Evolutionary conservation across 1,139 yeast species (phyloP).

Genomic region (Geotrichum citri-aurantii): DNA sequence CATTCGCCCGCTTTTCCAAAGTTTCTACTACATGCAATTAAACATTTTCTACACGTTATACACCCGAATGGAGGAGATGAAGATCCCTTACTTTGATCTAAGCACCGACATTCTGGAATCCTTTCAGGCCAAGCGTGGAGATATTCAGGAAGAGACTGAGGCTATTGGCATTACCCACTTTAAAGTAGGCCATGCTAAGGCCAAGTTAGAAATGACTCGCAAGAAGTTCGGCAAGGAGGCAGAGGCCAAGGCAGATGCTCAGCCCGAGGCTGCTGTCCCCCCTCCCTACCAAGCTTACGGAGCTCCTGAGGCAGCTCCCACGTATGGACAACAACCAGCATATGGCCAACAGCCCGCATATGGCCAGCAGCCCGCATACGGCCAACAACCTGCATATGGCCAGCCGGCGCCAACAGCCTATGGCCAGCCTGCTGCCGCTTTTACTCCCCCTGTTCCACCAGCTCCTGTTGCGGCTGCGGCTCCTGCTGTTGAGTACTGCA

Average conservation of each 20-base stretch:
- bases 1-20: constrained; percentile 86
- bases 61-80: constrained; percentile 88
- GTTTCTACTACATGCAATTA: constrained; percentile 94
- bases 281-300: constrained; percentile 29
- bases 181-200: constrained; percentile 80
- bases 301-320: constrained; percentile 29
- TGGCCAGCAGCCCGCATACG: constrained; percentile 22
- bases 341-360: constrained; percentile 25
- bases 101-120: constrained; percentile 73
- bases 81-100: constrained; percentile 91
- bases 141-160: constrained; percentile 83
- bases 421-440: constrained; percentile 25
- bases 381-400: constrained; percentile 18
- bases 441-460: constrained; percentile 31
- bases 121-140: constrained; percentile 75
- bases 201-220: constrained; percentile 74
- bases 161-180: constrained; percentile 83
- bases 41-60: constrained; percentile 91
- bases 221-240: constrained; percentile 59
- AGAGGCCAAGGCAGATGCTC: constrained; percentile 37
- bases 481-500: constrained; percentile 51
- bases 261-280: constrained; percentile 33
- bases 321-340: constrained; percentile 21
- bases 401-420: constrained; percentile 19
- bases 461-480: constrained; percentile 39